These are phyloP conservation scores for Pseudomassariella vexata DNA, from an alignment of 2,329 filamentous ascomycete species.

Conservation along the genomic window DNA sequence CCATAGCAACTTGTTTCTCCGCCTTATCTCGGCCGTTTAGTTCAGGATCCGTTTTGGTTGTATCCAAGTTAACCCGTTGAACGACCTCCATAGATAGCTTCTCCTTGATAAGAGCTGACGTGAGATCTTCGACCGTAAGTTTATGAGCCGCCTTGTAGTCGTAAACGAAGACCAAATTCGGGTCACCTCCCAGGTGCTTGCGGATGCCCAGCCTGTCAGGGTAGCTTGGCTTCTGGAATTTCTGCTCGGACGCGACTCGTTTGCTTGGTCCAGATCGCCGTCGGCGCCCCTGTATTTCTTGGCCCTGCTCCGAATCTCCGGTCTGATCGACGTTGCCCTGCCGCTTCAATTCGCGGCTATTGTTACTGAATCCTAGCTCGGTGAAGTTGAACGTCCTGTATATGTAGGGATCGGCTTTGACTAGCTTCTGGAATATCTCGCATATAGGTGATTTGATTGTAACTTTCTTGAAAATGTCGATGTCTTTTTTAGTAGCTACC, in stretches of 20 bases:
- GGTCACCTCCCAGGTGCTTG: not conserved
- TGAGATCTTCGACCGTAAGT: slow-evolving; percentile 1
- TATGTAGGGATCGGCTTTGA: slow-evolving; percentile 7
- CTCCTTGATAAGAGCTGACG: slow-evolving; percentile 1
- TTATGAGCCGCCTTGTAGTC: slow-evolving; percentile 6
- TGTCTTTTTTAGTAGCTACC: slow-evolving; percentile 3
- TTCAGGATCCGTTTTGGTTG: not conserved
- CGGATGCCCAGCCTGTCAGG: slow-evolving; percentile 6
- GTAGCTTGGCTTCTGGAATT: slow-evolving; percentile 4
- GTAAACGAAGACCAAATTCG: slow-evolving; percentile 3
- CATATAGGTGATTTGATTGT: slow-evolving; percentile 9
- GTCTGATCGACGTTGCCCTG: not conserved
- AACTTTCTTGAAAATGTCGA: slow-evolving; percentile 1
- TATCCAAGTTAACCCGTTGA: slow-evolving; percentile 1
- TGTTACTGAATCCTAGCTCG: slow-evolving; percentile 11
- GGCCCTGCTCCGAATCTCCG: slow-evolving; percentile 3
- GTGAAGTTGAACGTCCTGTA: not conserved
- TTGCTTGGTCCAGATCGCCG: slow-evolving; percentile 8
- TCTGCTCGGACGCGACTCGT: slow-evolving; percentile 8
- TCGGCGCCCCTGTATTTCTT: slow-evolving; percentile 5
- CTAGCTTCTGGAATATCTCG: slow-evolving; percentile 5
- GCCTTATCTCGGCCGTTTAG: not conserved
- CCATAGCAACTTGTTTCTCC: slow-evolving; percentile 12
- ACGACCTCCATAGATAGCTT: slow-evolving; percentile 4
- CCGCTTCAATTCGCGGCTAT: slow-evolving; percentile 6